phyloP scores from a whole-genome alignment of 768 basidiomycete genomes.

The Leccinum boreale region DNA sequence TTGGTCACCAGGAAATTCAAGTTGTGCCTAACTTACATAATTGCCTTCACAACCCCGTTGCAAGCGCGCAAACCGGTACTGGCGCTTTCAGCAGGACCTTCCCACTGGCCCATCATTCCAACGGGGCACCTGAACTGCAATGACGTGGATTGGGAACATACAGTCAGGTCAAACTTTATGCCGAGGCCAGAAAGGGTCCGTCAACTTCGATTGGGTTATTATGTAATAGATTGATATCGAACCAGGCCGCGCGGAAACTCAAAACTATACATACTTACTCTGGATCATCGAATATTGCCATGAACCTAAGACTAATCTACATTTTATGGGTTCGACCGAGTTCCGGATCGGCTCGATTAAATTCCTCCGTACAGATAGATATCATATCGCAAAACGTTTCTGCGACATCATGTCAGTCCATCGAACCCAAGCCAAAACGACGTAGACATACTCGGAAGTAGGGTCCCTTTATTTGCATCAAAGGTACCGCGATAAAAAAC shows the following conservation, averaged over 20 bases:
- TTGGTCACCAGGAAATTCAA: neutral
- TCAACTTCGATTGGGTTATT: neutral
- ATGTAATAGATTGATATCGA: neutral
- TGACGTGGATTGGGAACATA: neutral
- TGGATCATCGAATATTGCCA: too few relatives aligned
- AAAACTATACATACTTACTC: too few relatives aligned
- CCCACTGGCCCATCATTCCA: neutral
- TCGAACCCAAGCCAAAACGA: neutral
- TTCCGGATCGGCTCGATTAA: neutral
- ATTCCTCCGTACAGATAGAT: neutral
- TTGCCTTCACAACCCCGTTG: neutral
- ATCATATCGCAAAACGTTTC: conserved; percentile 22
- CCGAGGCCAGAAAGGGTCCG: too few relatives aligned
- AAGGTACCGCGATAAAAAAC: conserved; percentile 36
- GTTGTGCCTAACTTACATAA: neutral
- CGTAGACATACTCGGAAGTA: conserved; percentile 31
- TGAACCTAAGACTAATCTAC: neutral
- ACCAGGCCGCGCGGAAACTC: too few relatives aligned
- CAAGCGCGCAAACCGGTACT: too few relatives aligned
- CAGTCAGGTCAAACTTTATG: neutral
- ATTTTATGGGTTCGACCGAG: neutral
- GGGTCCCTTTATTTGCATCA: conserved; percentile 33
- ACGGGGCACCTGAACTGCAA: neutral
- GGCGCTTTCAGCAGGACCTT: neutral
- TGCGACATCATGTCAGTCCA: neutral